Base-by-base conservation (phyloP, 306 rosid genomes). In the Carpinus viminea region DNA sequence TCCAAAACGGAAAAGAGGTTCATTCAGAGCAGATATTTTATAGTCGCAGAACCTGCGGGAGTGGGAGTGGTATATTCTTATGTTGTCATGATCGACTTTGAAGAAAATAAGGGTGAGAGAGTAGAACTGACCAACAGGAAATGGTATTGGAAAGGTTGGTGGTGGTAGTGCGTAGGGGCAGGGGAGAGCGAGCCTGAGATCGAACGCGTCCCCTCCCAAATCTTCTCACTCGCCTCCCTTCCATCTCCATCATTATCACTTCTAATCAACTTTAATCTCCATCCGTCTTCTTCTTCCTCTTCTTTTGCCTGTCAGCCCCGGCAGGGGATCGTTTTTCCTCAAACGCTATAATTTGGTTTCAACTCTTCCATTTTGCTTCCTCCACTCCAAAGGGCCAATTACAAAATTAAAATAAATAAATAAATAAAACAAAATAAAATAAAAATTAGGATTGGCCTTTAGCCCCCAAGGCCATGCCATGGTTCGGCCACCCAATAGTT, bases 51-150 rank as follows among this genome's bases (percentile, higher is more conserved):
- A 87, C 50, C 52, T 47, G 55, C 45, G 65, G 38, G 7, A 55
- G 61, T 8, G 6, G 16, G 5, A 69, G 52, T 12, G 15, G 52
- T 48, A 12, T 36, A 69, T 9, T 41, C 43, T 12, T 16, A 66
- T 66, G 18, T 38, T 7, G 17, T 24, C 65, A 11, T 11, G 36
- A 66, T 17, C 20, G 3, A 38, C 9, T 66, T 66, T 16, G 71
- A 66, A 15, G 47, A 16, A 41, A 43, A 47, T 11, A 3, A 69
- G 8, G 34, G 34, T 38, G 46, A n/a, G 31, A 18, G 41, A 78
- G 60, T 91, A 97, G 86, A 90, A 69, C 93, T 93, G 26, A 66
- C 72, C 78, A 82, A 50, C 90, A 87, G 24, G 77, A 80, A 20
- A 79, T 2, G 70, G 89, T 60, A 71, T 68, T 41, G 21, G 82